Evolutionary conservation across 768 basidiomycete species (phyloP).

Genomic region (Hericium erinaceus): DNA sequence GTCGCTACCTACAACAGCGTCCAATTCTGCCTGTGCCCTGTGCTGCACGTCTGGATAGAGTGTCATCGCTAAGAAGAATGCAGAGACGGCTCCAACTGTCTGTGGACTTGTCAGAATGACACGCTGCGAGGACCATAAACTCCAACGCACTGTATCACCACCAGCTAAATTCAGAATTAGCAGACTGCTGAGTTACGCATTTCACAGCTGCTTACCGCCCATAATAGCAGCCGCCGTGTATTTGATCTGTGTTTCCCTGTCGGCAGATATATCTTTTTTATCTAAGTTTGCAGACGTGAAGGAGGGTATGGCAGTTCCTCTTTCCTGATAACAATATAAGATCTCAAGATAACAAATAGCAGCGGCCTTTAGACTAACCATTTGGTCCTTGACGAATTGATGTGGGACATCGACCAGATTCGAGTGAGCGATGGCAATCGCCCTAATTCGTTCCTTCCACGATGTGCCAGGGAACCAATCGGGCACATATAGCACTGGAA

Average conservation of each 20-base stretch:
- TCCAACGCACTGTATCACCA: slow-evolving; percentile 6
- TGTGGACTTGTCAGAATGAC: not conserved
- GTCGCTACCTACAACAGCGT: not conserved
- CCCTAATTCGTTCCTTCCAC: not conserved
- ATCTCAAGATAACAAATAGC: not conserved
- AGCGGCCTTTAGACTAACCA: not conserved
- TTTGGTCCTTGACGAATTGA: not conserved
- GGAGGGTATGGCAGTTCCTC: slow-evolving; percentile 8
- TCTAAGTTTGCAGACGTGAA: slow-evolving; percentile 10
- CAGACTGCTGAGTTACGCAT: not conserved
- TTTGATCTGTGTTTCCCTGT: slow-evolving; percentile 13
- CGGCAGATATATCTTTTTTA: not conserved
- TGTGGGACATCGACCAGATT: not conserved
- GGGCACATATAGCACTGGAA: not conserved
- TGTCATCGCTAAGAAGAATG: not conserved
- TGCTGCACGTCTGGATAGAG: not conserved
- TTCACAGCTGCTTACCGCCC: slow-evolving; percentile 2
- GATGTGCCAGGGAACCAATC: not conserved
- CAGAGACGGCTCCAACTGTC: slow-evolving; percentile 11
- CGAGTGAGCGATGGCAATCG: no score
- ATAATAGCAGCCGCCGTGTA: slow-evolving; percentile 15
- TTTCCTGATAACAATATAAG: not conserved
- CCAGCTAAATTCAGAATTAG: slow-evolving; percentile 2
- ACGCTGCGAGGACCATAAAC: no score
- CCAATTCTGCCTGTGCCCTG: not conserved